Base-by-base conservation (phyloP, 805 yeast genomes). In the Nakazawaea ambrosiae region DNA sequence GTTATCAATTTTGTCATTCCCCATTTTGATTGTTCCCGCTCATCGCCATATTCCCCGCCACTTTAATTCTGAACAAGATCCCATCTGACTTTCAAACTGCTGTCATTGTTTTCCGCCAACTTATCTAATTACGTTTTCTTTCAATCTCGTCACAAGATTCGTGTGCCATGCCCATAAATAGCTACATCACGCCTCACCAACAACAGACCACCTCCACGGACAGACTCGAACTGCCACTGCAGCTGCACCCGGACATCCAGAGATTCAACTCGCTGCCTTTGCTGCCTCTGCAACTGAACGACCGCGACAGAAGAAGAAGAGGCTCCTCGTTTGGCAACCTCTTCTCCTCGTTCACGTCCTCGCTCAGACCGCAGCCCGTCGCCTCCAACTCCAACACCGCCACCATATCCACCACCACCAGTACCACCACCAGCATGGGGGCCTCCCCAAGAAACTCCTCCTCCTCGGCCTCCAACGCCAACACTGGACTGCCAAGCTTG, bases 121-220 rank as follows among this genome's bases (percentile, higher is more conserved):
- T n/a, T n/a, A n/a, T n/a, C n/a, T n/a, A n/a, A n/a, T n/a, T n/a
- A n/a, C n/a, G n/a, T n/a, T n/a, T n/a, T n/a, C n/a, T n/a, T n/a
- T n/a, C n/a, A n/a, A n/a, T n/a, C n/a, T n/a, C n/a, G n/a, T n/a
- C n/a, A n/a, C n/a, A n/a, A n/a, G n/a, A n/a, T n/a, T n/a, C n/a
- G n/a, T n/a, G n/a, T n/a, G n/a, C n/a, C n/a, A 36, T 37, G 40
- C 40, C 40, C 12, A 37, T 37, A 17, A 37, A 37, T 20, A 37
- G 40, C 20, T 37, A 37, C 17, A 17, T 32, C 5, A 14, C 35
- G 19, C 40, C 40, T 4, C 40, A n/a, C 20, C 22, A 16, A 23
- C 22, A 16, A 23, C 27, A 4, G 15, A 16, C 25, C 12, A 6
- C 39, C 32, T 9, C 29, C 32, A 18, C 29, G 9, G 20, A 16